These are phyloP conservation scores for Glycyrrhiza uralensis DNA, from an alignment of 306 rosid species.

Conservation along the genomic window DNA sequence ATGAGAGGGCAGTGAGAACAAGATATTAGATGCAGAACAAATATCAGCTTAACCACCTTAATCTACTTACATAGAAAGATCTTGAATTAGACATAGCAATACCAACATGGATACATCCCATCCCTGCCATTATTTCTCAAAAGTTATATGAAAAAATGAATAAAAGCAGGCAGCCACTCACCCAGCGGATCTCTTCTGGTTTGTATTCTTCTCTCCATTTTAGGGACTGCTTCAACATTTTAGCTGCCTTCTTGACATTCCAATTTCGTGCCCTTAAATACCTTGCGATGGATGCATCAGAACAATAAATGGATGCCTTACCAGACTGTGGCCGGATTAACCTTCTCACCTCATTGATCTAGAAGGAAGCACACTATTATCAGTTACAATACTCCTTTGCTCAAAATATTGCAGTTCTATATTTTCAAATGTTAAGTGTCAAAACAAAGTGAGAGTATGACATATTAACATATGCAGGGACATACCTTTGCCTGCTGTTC, in stretches of 20 bases:
- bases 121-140: background rate
- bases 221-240: slow-evolving; percentile 74
- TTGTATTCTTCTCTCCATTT: slow-evolving; percentile 80
- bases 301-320: slow-evolving; percentile 63
- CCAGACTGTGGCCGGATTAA: slow-evolving; percentile 63
- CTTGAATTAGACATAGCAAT: background rate
- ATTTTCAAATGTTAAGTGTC: background rate
- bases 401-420: slow-evolving; percentile 8
- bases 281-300: slow-evolving; percentile 72
- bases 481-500: slow-evolving; percentile 76
- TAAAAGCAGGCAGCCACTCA: slow-evolving; percentile 26
- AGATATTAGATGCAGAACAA: background rate
- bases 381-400: background rate
- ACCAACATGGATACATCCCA: background rate
- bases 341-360: slow-evolving; percentile 77
- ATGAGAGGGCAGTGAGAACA: background rate
- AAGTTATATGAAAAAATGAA: background rate
- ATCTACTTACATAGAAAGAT: background rate
- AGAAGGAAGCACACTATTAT: slow-evolving; percentile 24
- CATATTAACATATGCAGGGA: background rate
- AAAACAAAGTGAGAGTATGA: slow-evolving; percentile 1
- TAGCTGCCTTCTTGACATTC: slow-evolving; percentile 86
- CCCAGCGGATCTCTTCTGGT: slow-evolving; percentile 95
- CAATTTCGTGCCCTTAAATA: slow-evolving; percentile 78
- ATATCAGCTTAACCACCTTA: background rate